A percentile compares a stretch with the other conserved stretches of the same genome.
Conservation (phyloP, 2,329 filamentous ascomycete species). For the Ophiocordyceps unilateralis region DNA sequence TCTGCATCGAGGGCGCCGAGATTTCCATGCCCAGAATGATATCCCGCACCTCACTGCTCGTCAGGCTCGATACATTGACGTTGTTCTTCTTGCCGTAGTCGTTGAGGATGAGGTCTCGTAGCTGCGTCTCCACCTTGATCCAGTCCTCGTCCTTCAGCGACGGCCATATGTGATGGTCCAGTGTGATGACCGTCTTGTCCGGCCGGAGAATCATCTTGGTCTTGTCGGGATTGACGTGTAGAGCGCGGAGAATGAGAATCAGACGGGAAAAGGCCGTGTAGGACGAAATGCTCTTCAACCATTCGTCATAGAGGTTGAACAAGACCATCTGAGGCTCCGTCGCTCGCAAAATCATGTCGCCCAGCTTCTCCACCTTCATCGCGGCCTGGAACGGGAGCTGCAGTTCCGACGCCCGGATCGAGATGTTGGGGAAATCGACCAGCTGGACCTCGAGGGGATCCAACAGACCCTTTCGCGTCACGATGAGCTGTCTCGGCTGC, state of each 20-base stretch:
- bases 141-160: conserved; percentile 87
- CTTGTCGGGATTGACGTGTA: conserved; percentile 97
- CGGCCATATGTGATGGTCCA: conserved; percentile 98
- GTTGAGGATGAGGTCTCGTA: conserved; percentile 89
- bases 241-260: conserved; percentile 78
- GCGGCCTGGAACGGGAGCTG: conserved; percentile 97
- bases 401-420: conserved; percentile 89
- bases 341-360: conserved; percentile 94
- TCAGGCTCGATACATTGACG: conserved; percentile 93
- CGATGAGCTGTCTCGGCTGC: conserved; percentile 96
- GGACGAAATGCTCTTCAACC: conserved; percentile 94
- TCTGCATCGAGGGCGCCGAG: conserved; percentile 90
- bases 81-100: conserved; percentile 99
- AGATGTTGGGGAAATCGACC: conserved; percentile 97
- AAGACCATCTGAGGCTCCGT: conserved; percentile 99
- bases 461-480: conserved; percentile 89
- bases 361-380: conserved; percentile 99
- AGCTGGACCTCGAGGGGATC: conserved; percentile 95
- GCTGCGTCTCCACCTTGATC: conserved; percentile 97
- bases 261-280: conserved; percentile 97
- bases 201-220: conserved; percentile 89
- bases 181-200: conserved; percentile 95
- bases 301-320: conserved; percentile 97
- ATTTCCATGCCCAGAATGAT: conserved; percentile 99
- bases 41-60: conserved; percentile 90